phyloP scores from a whole-genome alignment of 805 yeast species.

The Candida morakotiae region DNA sequence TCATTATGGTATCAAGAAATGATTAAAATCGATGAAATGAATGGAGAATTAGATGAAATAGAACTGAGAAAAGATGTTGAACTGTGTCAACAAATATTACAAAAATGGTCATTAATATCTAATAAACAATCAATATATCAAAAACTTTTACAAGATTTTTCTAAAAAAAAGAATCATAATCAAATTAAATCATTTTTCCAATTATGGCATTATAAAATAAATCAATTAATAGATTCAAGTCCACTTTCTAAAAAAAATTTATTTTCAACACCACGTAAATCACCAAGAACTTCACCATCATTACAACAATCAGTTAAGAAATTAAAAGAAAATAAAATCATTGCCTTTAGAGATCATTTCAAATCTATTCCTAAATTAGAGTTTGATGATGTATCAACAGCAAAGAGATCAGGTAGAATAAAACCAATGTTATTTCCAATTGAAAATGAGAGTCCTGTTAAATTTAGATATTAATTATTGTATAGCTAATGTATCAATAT shows the following conservation, averaged over 20 bases:
- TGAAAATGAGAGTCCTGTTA: conserved; percentile 1
- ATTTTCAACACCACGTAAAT: conserved; percentile 14
- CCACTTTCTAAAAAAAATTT: conserved; percentile 32
- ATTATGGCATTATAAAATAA: conserved; percentile 30
- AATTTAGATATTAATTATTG: conserved; percentile 37
- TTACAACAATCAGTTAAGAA: conserved; percentile 37
- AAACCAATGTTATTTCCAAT: conserved; percentile 7
- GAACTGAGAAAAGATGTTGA: neutral
- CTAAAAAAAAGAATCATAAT: conserved; percentile 25
- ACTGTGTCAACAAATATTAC: neutral
- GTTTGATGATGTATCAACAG: conserved; percentile 4
- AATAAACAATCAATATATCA: neutral
- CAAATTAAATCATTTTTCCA: conserved; percentile 29
- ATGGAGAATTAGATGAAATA: neutral
- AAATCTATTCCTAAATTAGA: conserved; percentile 11
- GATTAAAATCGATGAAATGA: neutral
- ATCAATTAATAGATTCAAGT: conserved; percentile 14
- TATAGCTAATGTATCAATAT: conserved; percentile 86
- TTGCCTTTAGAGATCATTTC: conserved; percentile 31
- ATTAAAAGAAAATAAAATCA: conserved; percentile 27
- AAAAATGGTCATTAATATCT: conserved; percentile 1
- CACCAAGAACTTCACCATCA: conserved; percentile 24
- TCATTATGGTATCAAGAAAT: neutral
- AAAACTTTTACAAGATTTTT: conserved; percentile 11
- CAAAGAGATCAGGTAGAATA: conserved; percentile 4